phyloP scores from a whole-genome alignment of 176 grass and related monocot species.

The Puya raimondii region DNA sequence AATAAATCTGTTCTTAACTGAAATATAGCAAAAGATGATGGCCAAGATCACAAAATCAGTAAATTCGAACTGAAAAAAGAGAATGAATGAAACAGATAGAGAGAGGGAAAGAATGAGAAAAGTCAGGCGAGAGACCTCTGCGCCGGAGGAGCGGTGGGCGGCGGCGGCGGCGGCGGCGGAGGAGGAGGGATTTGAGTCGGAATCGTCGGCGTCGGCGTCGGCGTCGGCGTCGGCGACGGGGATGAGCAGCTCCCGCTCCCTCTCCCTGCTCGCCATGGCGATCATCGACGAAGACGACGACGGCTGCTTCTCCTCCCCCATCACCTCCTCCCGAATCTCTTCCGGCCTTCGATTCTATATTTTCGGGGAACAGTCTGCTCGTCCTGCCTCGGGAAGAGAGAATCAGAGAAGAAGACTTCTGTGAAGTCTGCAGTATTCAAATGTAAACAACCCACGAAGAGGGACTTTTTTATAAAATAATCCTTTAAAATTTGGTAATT shows the following conservation, averaged over 20 bases:
- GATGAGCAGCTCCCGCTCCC: slow-evolving; percentile 18
- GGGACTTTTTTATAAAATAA: too few relatives aligned
- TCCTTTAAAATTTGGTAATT: too few relatives aligned
- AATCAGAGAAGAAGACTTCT: too few relatives aligned
- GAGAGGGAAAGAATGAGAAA: background rate
- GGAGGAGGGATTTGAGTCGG: background rate
- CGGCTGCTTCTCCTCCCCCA: slow-evolving; percentile 6
- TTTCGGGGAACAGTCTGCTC: too few relatives aligned
- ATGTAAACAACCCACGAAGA: too few relatives aligned
- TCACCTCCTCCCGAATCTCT: background rate
- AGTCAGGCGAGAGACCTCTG: background rate
- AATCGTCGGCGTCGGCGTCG: background rate
- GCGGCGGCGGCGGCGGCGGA: background rate
- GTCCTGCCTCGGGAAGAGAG: too few relatives aligned
- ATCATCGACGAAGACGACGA: background rate
- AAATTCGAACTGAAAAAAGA: too few relatives aligned
- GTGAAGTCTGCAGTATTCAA: too few relatives aligned
- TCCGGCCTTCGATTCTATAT: too few relatives aligned
- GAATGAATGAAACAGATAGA: background rate
- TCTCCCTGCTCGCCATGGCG: slow-evolving; percentile 10
- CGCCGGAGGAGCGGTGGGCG: background rate
- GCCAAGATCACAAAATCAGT: too few relatives aligned
- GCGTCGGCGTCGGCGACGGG: background rate
- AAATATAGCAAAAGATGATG: too few relatives aligned
- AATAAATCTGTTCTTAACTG: too few relatives aligned